Evolutionary conservation across 1,139 yeast genomes (phyloP), one percentile per base, ranked within the genome.

Genomic region (Saccharomyces pastorianus): DNA sequence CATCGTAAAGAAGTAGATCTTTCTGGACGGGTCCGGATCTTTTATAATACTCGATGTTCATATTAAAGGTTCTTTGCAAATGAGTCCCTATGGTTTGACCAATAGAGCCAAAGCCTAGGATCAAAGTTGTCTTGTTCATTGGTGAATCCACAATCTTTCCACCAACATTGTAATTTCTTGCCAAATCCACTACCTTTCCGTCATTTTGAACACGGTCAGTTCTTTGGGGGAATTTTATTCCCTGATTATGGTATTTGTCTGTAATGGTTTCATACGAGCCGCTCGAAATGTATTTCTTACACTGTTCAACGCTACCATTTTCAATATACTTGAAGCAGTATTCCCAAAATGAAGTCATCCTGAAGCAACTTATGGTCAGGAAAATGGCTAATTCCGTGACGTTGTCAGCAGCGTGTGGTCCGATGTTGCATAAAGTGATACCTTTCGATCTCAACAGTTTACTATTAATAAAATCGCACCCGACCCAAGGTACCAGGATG

Each of bases 41-140:
- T 63, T 85, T 85, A 56, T 80, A 77, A 63, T 85, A 86, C 60
- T 79, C 79, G 31, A 87, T 76, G 23, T 79, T 71, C 90, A 88
- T 84, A 6, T 90, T 91, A 47, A 88, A 71, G 1, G 58, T 61
- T 8, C 72, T 73, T 32, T 73, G 58, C 59, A 87, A 74, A 60
- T 86, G 75, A 50, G 71, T 67, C 2, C 84, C 95, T 52, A 86
- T 80, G 38, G 78, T 75, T 64, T 77, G 77, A 4, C 96, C 96
- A 62, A 88, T 88, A 46, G 81, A 76, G 1, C 96, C 96, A 64
- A 88, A 84, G 0, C 96, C 96, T 2, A 86, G 80, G 48, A 88
- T 78, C 4, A 87, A 83, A 1, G 77, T 91, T 34, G 74, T 72
- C 62, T 83, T 85, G 48, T 82, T 83, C 6, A 72, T 69, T 7